Percentiles rank a stretch among this genome's conserved stretches.
phyloP scores from a whole-genome alignment of 2,329 filamentous ascomycete genomes.

The Penicillium corylophilum region DNA sequence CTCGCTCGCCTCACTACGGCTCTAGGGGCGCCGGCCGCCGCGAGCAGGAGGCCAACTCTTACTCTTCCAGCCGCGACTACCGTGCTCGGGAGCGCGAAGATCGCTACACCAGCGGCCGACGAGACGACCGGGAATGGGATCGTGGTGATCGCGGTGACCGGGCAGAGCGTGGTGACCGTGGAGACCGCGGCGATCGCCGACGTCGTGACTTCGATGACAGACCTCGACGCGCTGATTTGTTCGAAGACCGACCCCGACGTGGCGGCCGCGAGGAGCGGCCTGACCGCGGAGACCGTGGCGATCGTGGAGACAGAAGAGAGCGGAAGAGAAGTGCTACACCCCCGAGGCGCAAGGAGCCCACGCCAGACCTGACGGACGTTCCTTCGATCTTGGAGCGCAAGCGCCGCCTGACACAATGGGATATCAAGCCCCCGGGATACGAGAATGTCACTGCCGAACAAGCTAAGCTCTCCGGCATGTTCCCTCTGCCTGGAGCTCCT shows the following conservation, averaged over 20 bases:
- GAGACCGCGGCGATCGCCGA: slow-evolving; percentile 54
- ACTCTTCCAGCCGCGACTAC: slow-evolving; percentile 90
- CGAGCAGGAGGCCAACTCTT: slow-evolving; percentile 76
- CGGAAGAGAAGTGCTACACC: slow-evolving; percentile 72
- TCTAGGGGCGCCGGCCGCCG: slow-evolving; percentile 62
- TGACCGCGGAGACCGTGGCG: slow-evolving; percentile 38
- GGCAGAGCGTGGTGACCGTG: slow-evolving; percentile 9
- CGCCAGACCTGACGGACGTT: slow-evolving; percentile 86
- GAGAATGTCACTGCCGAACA: slow-evolving; percentile 98
- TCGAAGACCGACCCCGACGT: slow-evolving; percentile 59
- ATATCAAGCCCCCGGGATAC: slow-evolving; percentile 97
- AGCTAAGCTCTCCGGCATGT: slow-evolving; percentile 93
- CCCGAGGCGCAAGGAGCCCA: slow-evolving; percentile 88
- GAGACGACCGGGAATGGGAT: slow-evolving; percentile 72
- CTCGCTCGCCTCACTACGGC: slow-evolving; percentile 78
- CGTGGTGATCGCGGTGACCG: slow-evolving; percentile 20
- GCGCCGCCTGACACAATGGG: slow-evolving; percentile 95
- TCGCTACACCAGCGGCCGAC: slow-evolving; percentile 73
- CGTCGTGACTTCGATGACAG: slow-evolving; percentile 65
- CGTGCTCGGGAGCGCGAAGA: slow-evolving; percentile 92
- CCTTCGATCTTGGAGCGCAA: slow-evolving; percentile 81
- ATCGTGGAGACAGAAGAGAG: slow-evolving; percentile 52
- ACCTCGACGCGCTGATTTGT: slow-evolving; percentile 56
- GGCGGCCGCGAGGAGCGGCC: slow-evolving; percentile 36
- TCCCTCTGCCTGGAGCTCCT: slow-evolving; percentile 91